Evolutionary conservation across 2,329 filamentous ascomycete species (phyloP).

Genomic region (Penicillium concentricum): DNA sequence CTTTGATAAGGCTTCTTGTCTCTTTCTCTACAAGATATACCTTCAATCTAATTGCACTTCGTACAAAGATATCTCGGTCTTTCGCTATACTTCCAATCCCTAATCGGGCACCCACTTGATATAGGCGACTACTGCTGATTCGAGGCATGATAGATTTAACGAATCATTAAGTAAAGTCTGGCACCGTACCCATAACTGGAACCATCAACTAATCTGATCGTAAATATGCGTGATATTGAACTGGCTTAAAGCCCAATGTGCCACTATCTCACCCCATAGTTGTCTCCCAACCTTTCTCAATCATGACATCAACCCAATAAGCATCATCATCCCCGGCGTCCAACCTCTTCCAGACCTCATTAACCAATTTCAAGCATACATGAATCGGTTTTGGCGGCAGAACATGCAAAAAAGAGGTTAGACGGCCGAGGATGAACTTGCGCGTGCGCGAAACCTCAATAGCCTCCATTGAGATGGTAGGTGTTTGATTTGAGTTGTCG

Average conservation of each 20-base stretch:
- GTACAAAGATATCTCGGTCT: not conserved
- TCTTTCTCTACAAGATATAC: not conserved
- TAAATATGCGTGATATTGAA: not conserved
- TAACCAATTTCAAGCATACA: slow-evolving; percentile 51
- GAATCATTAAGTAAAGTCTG: not conserved
- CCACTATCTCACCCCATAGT: slow-evolving; percentile 44
- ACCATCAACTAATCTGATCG: no score
- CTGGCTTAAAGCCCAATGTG: not conserved
- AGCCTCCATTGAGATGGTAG: slow-evolving; percentile 37
- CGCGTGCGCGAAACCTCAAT: slow-evolving; percentile 51
- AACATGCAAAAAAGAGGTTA: slow-evolving; percentile 47
- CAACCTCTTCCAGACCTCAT: slow-evolving; percentile 54
- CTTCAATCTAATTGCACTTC: no score
- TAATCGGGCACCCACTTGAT: no score
- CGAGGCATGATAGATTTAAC: no score
- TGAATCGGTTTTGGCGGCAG: slow-evolving; percentile 54
- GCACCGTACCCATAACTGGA: not conserved
- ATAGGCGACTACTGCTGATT: no score
- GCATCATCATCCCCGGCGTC: slow-evolving; percentile 47
- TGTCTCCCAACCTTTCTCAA: slow-evolving; percentile 57
- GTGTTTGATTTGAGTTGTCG: slow-evolving; percentile 25
- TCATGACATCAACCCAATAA: slow-evolving; percentile 59
- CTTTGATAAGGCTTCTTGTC: not conserved
- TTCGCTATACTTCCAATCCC: not conserved
- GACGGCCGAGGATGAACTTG: slow-evolving; percentile 50